phyloP scores from a whole-genome alignment of 1,284 basidiomycete genomes.

The Hemileia vastatrix region DNA sequence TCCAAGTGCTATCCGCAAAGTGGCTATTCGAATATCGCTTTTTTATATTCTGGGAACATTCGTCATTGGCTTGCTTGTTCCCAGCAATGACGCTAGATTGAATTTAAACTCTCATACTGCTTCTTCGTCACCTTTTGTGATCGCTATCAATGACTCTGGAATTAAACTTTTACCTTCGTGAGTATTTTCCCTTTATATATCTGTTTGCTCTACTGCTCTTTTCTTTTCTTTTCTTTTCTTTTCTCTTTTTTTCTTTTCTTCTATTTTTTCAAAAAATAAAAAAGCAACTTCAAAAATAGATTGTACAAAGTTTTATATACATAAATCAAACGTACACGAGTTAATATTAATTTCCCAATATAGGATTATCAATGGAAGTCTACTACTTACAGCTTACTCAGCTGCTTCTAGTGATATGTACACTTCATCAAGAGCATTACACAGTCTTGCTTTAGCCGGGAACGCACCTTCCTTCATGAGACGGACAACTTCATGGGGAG shows the following conservation, averaged over 20 bases:
- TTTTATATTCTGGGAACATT: slow-evolving; percentile 48
- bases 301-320: neutral
- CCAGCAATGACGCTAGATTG: slow-evolving; percentile 56
- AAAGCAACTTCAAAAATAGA: neutral
- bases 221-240: no score
- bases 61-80: slow-evolving; percentile 67
- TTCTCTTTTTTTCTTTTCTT: no score
- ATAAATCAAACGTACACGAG: no score
- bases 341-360: slow-evolving; percentile 27
- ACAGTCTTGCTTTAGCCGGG: slow-evolving; percentile 49
- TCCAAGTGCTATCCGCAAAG: slow-evolving; percentile 47
- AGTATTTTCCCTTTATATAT: neutral
- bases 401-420: slow-evolving; percentile 53
- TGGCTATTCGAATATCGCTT: slow-evolving; percentile 60
- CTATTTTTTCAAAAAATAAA: no score
- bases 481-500: slow-evolving; percentile 57
- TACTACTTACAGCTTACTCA: slow-evolving; percentile 51
- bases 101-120: slow-evolving; percentile 54
- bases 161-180: slow-evolving; percentile 60
- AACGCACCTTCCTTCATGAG: slow-evolving; percentile 47
- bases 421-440: slow-evolving; percentile 51
- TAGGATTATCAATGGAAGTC: slow-evolving; percentile 46
- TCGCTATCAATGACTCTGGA: slow-evolving; percentile 59
- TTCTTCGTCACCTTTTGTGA: slow-evolving; percentile 68
- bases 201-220: no score